These are phyloP conservation scores for Pythium sp. DNA, from an alignment of 352 stramenopile species.

Conservation along the genomic window DNA sequence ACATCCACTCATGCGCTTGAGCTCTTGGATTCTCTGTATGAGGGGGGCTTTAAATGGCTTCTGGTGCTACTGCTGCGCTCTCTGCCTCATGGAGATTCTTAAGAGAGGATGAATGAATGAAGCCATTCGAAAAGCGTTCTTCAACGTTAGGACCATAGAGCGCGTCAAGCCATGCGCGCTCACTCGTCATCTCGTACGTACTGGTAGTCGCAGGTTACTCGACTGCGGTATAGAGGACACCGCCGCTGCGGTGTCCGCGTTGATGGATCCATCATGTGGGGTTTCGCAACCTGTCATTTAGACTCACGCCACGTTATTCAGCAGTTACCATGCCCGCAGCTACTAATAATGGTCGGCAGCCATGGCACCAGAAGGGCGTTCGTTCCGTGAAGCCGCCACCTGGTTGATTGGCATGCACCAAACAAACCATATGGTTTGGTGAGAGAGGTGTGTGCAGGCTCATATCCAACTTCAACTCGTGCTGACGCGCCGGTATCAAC, in stretches of 20 bases:
- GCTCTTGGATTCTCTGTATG: too few species aligned
- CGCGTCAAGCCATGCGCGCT: background rate
- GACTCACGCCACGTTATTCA: background rate
- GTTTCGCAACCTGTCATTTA: background rate
- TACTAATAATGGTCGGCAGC: too few species aligned
- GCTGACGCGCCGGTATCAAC: background rate
- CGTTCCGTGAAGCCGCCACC: background rate
- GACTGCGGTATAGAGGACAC: background rate
- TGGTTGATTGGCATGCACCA: background rate
- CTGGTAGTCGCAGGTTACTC: background rate
- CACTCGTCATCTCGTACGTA: background rate
- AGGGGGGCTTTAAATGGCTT: too few species aligned
- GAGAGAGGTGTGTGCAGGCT: background rate
- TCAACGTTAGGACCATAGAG: background rate
- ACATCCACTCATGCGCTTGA: background rate
- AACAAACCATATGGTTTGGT: background rate
- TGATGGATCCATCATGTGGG: background rate
- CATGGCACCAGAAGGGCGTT: too few species aligned
- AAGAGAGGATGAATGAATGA: background rate
- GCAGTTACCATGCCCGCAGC: too few species aligned
- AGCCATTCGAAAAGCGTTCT: background rate
- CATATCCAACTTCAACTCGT: background rate
- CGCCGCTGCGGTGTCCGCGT: background rate
- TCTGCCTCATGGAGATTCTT: constrained; percentile 3
- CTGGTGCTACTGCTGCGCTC: background rate